phyloP scores from a whole-genome alignment of 192 early-diverging fungal genomes.

The Chytriomyces sp. region DNA sequence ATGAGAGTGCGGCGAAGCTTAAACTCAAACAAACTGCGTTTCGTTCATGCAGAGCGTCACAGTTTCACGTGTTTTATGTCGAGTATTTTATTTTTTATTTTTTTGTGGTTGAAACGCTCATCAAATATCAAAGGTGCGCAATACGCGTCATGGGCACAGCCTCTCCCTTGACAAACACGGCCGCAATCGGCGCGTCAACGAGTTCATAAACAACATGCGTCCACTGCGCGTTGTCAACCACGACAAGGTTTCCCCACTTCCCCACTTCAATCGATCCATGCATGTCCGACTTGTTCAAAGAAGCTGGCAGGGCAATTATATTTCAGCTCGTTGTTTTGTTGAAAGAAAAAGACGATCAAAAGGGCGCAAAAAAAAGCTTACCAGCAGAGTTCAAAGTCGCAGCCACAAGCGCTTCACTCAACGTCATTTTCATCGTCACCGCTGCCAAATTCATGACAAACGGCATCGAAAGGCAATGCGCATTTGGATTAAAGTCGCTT shows the following conservation, averaged over 20 bases:
- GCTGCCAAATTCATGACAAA: slow-evolving; percentile 38
- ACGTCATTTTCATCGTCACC: slow-evolving; percentile 31
- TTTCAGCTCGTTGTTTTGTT: not conserved
- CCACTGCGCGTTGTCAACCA: slow-evolving; percentile 32
- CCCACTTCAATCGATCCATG: slow-evolving; percentile 32
- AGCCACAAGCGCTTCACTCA: slow-evolving; percentile 32
- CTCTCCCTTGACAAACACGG: slow-evolving; percentile 28
- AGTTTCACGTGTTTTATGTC: not conserved
- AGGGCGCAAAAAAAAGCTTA: not conserved
- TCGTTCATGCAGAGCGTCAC: too few relatives aligned
- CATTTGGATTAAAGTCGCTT: slow-evolving; percentile 34
- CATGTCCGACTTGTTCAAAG: slow-evolving; percentile 23
- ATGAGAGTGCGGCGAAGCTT: too few relatives aligned
- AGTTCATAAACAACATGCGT: slow-evolving; percentile 35
- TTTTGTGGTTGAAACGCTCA: not conserved
- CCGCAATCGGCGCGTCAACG: slow-evolving; percentile 35
- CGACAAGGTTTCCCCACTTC: slow-evolving; percentile 37
- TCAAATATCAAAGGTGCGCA: not conserved
- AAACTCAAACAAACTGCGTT: too few relatives aligned
- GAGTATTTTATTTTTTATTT: not conserved
- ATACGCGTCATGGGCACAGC: slow-evolving; percentile 4
- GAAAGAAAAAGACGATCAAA: not conserved
- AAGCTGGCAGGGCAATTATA: not conserved
- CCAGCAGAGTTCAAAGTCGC: slow-evolving; percentile 33
- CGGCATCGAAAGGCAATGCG: slow-evolving; percentile 37